A percentile compares a stretch with the other conserved stretches of the same genome.
Evolutionary conservation across 306 rosid genomes (phyloP).

Genomic region (Dalbergia cochinchinensis): DNA sequence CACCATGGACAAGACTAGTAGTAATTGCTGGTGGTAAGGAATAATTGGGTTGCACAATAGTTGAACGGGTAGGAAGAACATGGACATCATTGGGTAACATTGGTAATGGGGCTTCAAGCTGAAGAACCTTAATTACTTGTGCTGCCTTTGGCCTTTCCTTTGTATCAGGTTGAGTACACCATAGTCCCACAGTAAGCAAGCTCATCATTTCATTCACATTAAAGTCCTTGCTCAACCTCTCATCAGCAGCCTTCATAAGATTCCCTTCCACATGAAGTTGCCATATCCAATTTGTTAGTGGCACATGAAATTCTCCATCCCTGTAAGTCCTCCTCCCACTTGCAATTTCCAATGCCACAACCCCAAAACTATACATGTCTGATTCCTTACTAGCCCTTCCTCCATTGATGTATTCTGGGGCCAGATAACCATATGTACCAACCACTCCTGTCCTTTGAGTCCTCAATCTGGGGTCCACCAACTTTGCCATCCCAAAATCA

Average conservation of each 20-base stretch:
- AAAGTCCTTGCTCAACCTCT: slow-evolving; percentile 26
- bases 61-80: neutral
- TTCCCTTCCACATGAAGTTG: slow-evolving; percentile 45
- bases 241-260: slow-evolving; percentile 46
- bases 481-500: slow-evolving; percentile 62
- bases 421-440: slow-evolving; percentile 56
- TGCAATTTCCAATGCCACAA: slow-evolving; percentile 63
- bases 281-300: slow-evolving; percentile 43
- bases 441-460: slow-evolving; percentile 51
- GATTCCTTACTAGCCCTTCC: slow-evolving; percentile 54
- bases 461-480: slow-evolving; percentile 47
- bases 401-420: slow-evolving; percentile 51
- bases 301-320: slow-evolving; percentile 46
- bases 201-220: slow-evolving; percentile 38
- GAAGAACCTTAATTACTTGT: slow-evolving; percentile 52
- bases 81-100: slow-evolving; percentile 43
- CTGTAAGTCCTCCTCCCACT: slow-evolving; percentile 52
- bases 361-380: slow-evolving; percentile 67
- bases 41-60: neutral
- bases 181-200: slow-evolving; percentile 47
- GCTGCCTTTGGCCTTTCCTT: slow-evolving; percentile 51
- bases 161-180: slow-evolving; percentile 45
- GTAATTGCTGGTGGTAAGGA: slow-evolving; percentile 10
- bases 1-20: slow-evolving; percentile 19
- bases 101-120: slow-evolving; percentile 37